These are phyloP conservation scores for Solidago caesia DNA, from an alignment of 129 eudicot genomes.

Conservation along the genomic window DNA sequence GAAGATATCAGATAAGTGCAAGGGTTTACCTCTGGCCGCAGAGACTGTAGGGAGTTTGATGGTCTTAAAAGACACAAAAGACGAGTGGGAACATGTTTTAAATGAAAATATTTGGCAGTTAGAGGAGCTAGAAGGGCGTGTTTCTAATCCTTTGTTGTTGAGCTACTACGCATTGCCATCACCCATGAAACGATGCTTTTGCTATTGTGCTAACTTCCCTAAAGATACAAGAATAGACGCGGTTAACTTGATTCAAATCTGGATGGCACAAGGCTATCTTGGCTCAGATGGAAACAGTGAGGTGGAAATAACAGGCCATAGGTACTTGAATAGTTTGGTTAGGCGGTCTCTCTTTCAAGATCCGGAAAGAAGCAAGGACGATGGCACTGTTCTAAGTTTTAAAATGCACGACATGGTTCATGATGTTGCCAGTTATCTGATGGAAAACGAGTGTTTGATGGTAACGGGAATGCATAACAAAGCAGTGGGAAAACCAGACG, in stretches of 20 bases:
- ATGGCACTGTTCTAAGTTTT: background rate
- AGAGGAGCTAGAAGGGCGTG: background rate
- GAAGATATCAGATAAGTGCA: conserved; percentile 4
- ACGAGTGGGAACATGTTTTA: conserved; percentile 17
- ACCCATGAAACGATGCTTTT: conserved; percentile 13
- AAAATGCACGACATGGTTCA: conserved; percentile 21
- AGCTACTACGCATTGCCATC: conserved; percentile 10
- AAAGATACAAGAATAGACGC: conserved; percentile 13
- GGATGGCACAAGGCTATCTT: conserved; percentile 18
- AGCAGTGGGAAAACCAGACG: background rate
- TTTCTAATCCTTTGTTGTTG: conserved; percentile 7
- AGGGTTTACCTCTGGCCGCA: conserved; percentile 18
- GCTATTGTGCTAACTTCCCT: conserved; percentile 18
- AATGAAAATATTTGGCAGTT: conserved; percentile 5
- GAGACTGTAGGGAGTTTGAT: conserved; percentile 15
- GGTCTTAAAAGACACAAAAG: conserved; percentile 8
- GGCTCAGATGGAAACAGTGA: background rate
- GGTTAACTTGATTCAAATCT: conserved; percentile 21
- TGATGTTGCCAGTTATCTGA: conserved; percentile 2
- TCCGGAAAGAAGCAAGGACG: conserved; percentile 6
- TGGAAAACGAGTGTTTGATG: conserved; percentile 16
- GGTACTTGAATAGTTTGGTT: conserved; percentile 15
- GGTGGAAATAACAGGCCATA: conserved; percentile 1
- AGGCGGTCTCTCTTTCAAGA: conserved; percentile 22
- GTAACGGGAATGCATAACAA: background rate